Conservation (phyloP, 805 yeast species). For the Kluyveromyces lactis region DNA sequence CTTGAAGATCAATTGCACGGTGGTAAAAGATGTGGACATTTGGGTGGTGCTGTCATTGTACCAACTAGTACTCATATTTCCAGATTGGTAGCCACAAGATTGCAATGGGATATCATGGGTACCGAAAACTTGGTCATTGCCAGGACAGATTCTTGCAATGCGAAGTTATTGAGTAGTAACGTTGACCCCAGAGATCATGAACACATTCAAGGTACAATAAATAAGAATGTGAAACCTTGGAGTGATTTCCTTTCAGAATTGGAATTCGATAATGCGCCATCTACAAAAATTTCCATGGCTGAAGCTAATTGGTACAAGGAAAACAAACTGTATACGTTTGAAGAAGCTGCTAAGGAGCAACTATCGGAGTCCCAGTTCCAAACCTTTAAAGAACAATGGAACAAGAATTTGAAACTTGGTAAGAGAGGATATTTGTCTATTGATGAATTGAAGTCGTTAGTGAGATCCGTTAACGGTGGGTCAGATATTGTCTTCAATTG, state of each 20-base stretch:
- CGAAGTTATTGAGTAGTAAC: conserved; percentile 41
- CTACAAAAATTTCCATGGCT: conserved; percentile 29
- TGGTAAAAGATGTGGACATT: conserved; percentile 58
- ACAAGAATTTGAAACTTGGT: conserved; percentile 8
- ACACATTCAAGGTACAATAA: conserved; percentile 41
- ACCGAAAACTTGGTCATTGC: conserved; percentile 50
- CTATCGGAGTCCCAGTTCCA: conserved; percentile 15
- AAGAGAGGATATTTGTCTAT: conserved; percentile 22
- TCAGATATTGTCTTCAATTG: conserved; percentile 40
- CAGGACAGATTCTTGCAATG: conserved; percentile 51
- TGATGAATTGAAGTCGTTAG: conserved; percentile 17
- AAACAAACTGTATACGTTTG: conserved; percentile 37
- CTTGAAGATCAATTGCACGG: conserved; percentile 59
- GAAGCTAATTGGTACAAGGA: conserved; percentile 41
- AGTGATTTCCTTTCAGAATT: conserved; percentile 38
- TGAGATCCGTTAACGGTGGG: conserved; percentile 25
- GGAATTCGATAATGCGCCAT: conserved; percentile 31
- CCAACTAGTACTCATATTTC: conserved; percentile 50
- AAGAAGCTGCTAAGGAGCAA: conserved; percentile 39
- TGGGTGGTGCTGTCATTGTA: conserved; percentile 53
- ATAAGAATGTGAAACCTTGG: conserved; percentile 31
- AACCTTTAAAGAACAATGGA: conserved; percentile 17
- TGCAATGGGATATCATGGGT: conserved; percentile 61
- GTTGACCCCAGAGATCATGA: conserved; percentile 53
- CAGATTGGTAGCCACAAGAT: conserved; percentile 46